A percentile compares a stretch with the other conserved stretches of the same genome.
Evolutionary conservation across 1,284 basidiomycete genomes (phyloP).

Genomic region (Sporisorium iseilematis-ciliati): DNA sequence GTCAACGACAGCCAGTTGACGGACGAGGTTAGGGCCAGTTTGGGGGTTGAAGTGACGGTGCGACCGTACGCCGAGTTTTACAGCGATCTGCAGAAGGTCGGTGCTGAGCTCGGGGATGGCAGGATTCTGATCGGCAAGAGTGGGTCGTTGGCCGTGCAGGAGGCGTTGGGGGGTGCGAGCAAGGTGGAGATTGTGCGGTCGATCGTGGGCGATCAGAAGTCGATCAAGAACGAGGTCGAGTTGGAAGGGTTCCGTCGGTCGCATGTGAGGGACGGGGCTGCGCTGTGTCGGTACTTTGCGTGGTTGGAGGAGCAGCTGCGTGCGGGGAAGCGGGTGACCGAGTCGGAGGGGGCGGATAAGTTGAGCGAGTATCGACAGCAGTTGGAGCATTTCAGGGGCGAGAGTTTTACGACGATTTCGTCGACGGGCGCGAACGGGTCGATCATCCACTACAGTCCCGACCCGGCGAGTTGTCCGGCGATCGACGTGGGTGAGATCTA

Average conservation of each 20-base stretch:
- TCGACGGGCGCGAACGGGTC: constrained; percentile 88
- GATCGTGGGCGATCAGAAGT: constrained; percentile 84
- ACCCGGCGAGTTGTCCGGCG: constrained; percentile 79
- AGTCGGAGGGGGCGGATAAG: constrained; percentile 83
- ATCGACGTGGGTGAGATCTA: constrained; percentile 77
- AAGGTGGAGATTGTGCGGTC: constrained; percentile 59
- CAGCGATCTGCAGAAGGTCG: constrained; percentile 55
- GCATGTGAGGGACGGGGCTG: constrained; percentile 90
- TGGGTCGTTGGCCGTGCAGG: constrained; percentile 65
- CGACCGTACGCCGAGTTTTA: constrained; percentile 75
- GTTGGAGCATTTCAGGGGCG: constrained; percentile 82
- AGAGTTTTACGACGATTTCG: constrained; percentile 93
- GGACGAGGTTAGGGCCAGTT: constrained; percentile 74
- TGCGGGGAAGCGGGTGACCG: constrained; percentile 78
- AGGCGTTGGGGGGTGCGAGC: constrained; percentile 62
- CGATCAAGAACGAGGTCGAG: constrained; percentile 89
- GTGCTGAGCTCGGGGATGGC: constrained; percentile 41
- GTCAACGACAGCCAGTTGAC: constrained; percentile 78
- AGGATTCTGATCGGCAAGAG: constrained; percentile 65
- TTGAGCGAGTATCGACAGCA: constrained; percentile 84
- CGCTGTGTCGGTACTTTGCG: constrained; percentile 82
- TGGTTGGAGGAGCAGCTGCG: constrained; percentile 90
- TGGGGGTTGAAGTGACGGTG: constrained; percentile 76
- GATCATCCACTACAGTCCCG: constrained; percentile 92
- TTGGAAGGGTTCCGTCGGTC: constrained; percentile 88